These are phyloP conservation scores for Paecilomyces niveus DNA, from an alignment of 2,329 filamentous ascomycete genomes.

Conservation along the genomic window DNA sequence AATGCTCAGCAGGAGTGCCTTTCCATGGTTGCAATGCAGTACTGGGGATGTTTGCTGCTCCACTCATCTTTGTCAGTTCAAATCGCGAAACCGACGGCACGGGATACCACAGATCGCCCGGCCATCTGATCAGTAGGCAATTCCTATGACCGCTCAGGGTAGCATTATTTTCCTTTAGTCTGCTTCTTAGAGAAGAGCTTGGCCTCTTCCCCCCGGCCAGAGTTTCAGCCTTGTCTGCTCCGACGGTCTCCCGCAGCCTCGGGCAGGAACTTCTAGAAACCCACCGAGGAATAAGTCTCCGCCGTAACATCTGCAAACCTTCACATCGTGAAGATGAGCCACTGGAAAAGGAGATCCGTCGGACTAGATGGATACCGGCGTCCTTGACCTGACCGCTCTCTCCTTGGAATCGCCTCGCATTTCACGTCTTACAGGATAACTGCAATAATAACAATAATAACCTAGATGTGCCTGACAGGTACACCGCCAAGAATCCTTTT, in stretches of 20 bases:
- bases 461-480: neutral
- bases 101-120: neutral
- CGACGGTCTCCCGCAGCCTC: neutral
- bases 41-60: neutral
- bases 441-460: neutral
- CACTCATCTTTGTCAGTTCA: neutral
- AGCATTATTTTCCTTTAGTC: neutral
- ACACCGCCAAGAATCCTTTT: neutral
- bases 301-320: neutral
- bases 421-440: neutral
- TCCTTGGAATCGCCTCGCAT: neutral
- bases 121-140: neutral
- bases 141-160: neutral
- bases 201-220: neutral
- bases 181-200: neutral
- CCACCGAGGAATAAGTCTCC: neutral
- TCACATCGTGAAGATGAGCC: neutral
- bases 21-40: neutral
- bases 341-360: neutral
- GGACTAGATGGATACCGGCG: neutral
- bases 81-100: neutral
- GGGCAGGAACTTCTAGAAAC: neutral
- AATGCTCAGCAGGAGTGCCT: neutral
- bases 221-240: neutral
- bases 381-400: neutral